phyloP scores from a whole-genome alignment of 305 asterid genomes.

The Fraxinus baroniana region DNA sequence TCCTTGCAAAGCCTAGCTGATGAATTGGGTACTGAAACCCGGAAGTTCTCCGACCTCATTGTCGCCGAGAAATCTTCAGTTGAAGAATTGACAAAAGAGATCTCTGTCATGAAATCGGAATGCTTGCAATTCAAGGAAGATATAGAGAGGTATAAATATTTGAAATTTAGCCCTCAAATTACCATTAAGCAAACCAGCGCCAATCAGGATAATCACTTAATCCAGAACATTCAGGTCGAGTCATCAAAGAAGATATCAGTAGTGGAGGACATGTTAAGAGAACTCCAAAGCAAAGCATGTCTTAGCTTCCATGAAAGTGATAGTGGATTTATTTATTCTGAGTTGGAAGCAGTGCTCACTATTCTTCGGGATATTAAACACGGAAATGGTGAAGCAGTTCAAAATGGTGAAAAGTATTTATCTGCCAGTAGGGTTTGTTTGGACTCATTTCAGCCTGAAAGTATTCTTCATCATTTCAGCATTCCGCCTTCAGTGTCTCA shows the following conservation, averaged over 20 bases:
- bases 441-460: slow-evolving; percentile 78
- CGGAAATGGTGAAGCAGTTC: slow-evolving; percentile 43
- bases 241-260: slow-evolving; percentile 53
- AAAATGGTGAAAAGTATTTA: slow-evolving; percentile 34
- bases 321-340: slow-evolving; percentile 49
- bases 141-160: slow-evolving; percentile 43
- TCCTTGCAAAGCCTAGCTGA: slow-evolving; percentile 76
- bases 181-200: slow-evolving; percentile 29
- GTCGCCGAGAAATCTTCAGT: slow-evolving; percentile 63
- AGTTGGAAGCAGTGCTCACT: slow-evolving; percentile 62
- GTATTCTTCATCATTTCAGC: slow-evolving; percentile 61
- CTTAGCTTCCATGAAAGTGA: slow-evolving; percentile 55
- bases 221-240: slow-evolving; percentile 41
- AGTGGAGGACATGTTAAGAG: slow-evolving; percentile 63
- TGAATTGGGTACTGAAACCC: slow-evolving; percentile 68
- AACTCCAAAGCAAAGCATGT: slow-evolving; percentile 57
- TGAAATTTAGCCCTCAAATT: slow-evolving; percentile 49
- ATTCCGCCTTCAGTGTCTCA: slow-evolving; percentile 53
- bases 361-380: slow-evolving; percentile 57
- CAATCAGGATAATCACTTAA: slow-evolving; percentile 38
- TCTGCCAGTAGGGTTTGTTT: slow-evolving; percentile 63
- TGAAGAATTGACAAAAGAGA: slow-evolving; percentile 64
- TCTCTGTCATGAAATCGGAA: slow-evolving; percentile 63
- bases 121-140: slow-evolving; percentile 69
- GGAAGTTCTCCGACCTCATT: slow-evolving; percentile 51